Evolutionary conservation across 2,329 filamentous ascomycete genomes (phyloP).

Genomic region (Xylariaceae sp.): DNA sequence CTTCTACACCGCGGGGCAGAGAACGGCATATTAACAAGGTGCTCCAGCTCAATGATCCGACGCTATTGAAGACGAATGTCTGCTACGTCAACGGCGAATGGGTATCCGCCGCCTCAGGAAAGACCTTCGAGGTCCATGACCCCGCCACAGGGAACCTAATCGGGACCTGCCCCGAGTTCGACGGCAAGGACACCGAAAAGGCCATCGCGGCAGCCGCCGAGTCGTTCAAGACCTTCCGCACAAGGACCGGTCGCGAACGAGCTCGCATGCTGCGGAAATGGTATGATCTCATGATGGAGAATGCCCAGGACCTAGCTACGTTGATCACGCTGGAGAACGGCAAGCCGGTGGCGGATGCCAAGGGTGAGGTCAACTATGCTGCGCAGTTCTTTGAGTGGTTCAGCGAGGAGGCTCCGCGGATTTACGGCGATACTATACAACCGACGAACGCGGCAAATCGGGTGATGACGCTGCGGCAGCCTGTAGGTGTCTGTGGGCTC

Average conservation of each 20-base stretch:
- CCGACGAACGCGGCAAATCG: slow-evolving; percentile 65
- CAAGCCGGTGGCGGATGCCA: slow-evolving; percentile 72
- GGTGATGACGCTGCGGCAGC: slow-evolving; percentile 73
- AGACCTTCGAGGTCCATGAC: slow-evolving; percentile 87
- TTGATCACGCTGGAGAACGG: slow-evolving; percentile 89
- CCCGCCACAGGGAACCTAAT: slow-evolving; percentile 78
- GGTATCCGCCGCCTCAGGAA: slow-evolving; percentile 75
- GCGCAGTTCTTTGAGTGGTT: slow-evolving; percentile 78
- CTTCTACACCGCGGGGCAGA: not conserved
- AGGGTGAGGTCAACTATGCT: slow-evolving; percentile 66
- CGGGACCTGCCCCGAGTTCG: slow-evolving; percentile 80
- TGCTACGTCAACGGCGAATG: slow-evolving; percentile 91
- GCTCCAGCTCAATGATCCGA: slow-evolving; percentile 65
- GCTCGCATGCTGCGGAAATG: slow-evolving; percentile 70
- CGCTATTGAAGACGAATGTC: slow-evolving; percentile 75
- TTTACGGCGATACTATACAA: slow-evolving; percentile 70
- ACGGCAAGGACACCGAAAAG: slow-evolving; percentile 65
- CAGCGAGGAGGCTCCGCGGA: slow-evolving; percentile 67
- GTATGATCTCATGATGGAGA: slow-evolving; percentile 75
- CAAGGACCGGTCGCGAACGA: slow-evolving; percentile 67
- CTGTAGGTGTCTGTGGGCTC: slow-evolving; percentile 74
- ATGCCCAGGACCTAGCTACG: slow-evolving; percentile 72
- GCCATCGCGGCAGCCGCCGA: slow-evolving; percentile 79
- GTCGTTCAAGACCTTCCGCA: slow-evolving; percentile 67
- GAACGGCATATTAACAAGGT: not conserved